Evolutionary conservation across 73 alveolate genomes (phyloP).

Genomic region (Tetrahymena elliotti): DNA sequence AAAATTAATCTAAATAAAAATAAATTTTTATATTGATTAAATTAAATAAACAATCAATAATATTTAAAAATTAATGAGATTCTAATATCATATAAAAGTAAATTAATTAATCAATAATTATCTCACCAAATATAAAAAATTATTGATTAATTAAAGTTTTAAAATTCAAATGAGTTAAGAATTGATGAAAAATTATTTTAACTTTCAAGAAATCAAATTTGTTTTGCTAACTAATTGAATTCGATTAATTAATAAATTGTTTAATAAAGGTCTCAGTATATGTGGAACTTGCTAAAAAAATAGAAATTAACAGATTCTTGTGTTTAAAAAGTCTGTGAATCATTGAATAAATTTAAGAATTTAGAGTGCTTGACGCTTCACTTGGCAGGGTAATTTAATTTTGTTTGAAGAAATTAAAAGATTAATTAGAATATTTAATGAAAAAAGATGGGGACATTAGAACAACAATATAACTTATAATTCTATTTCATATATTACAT

Average conservation of each 20-base stretch:
- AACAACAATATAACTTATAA: neutral
- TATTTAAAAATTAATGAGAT: too few species aligned
- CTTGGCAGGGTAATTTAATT: neutral
- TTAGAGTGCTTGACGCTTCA: neutral
- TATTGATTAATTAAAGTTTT: too few species aligned
- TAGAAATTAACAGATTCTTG: neutral
- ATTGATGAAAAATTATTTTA: too few species aligned
- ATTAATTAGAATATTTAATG: neutral
- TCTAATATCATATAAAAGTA: too few species aligned
- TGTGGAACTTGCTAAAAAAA: neutral
- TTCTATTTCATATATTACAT: neutral
- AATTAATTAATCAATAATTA: too few species aligned
- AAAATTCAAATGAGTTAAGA: too few species aligned
- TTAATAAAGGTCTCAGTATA: neutral
- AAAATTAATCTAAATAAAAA: neutral
- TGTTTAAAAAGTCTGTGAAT: neutral
- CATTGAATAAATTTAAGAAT: neutral
- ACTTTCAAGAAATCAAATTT: too few species aligned
- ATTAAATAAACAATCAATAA: neutral
- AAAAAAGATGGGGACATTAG: neutral
- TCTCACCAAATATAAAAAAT: too few species aligned
- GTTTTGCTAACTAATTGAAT: too few species aligned
- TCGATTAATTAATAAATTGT: too few species aligned
- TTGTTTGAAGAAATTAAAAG: neutral
- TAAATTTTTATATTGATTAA: neutral